phyloP scores from a whole-genome alignment of 164 flowering plant genomes.

The Brasenia schreberi region DNA sequence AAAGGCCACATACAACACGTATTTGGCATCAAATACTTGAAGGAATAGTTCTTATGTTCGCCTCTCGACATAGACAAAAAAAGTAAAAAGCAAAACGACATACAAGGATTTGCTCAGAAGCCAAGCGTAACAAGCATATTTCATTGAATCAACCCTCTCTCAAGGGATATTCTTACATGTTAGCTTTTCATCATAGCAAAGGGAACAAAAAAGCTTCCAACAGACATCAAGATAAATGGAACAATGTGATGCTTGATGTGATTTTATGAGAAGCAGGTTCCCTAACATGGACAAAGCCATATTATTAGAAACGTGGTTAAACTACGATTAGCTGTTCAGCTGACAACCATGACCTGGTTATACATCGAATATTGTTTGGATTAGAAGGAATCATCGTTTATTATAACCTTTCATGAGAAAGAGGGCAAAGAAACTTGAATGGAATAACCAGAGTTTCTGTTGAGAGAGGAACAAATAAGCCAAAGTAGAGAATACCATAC shows the following conservation, averaged over 20 bases:
- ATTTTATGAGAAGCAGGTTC: too few relatives aligned
- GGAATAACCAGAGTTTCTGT: too few relatives aligned
- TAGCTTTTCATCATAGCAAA: constrained; percentile 21
- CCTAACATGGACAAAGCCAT: too few relatives aligned
- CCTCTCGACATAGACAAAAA: neutral
- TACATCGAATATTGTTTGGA: too few relatives aligned
- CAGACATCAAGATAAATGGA: neutral
- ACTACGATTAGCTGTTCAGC: too few relatives aligned
- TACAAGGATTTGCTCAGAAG: constrained; percentile 26
- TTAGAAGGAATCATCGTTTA: too few relatives aligned
- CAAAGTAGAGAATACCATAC: too few relatives aligned
- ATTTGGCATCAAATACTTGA: neutral
- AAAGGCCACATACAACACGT: neutral
- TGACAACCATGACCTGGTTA: too few relatives aligned
- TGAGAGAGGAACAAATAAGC: too few relatives aligned
- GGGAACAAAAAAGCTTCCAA: neutral
- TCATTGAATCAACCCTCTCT: constrained; percentile 13
- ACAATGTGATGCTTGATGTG: neutral
- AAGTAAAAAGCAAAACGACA: neutral
- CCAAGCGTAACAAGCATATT: constrained; percentile 37
- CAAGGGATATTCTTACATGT: constrained; percentile 12
- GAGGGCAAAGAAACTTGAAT: too few relatives aligned
- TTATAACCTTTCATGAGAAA: too few relatives aligned
- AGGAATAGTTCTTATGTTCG: neutral
- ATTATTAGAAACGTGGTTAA: too few relatives aligned